Percentiles rank a stretch among this genome's conserved stretches.
Evolutionary conservation across 441 rosid genomes (phyloP).

Genomic region (Arabidopsis lyrata): DNA sequence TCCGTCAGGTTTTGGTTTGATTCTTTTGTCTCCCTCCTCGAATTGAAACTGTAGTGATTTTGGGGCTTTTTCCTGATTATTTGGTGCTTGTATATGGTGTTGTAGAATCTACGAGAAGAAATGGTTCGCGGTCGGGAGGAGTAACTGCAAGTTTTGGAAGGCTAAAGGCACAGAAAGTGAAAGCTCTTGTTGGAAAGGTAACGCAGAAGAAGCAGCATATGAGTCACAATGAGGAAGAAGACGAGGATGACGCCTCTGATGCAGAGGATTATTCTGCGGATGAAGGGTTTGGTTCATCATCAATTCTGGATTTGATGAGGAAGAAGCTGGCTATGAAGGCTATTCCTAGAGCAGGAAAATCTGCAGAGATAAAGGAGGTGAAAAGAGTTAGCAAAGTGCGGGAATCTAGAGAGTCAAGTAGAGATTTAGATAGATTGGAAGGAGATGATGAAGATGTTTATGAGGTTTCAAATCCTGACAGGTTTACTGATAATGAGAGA

Average conservation of each 20-base stretch:
- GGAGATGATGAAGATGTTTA: conserved; percentile 17
- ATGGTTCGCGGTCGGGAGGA: conserved; percentile 43
- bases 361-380: conserved; percentile 33
- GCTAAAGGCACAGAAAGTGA: conserved; percentile 69
- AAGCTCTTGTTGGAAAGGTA: conserved; percentile 59
- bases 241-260: conserved; percentile 22
- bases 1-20: conserved; percentile 27
- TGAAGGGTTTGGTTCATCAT: conserved; percentile 41
- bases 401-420: conserved; percentile 35
- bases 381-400: conserved; percentile 22
- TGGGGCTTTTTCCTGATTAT: conserved; percentile 3
- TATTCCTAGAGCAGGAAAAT: conserved; percentile 33
- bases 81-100: conserved; percentile 18
- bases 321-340: conserved; percentile 44
- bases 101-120: conserved; percentile 40
- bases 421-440: conserved; percentile 13
- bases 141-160: conserved; percentile 52
- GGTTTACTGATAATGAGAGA: conserved; percentile 40
- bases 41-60: neutral
- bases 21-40: neutral
- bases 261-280: conserved; percentile 6
- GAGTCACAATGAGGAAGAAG: conserved; percentile 39
- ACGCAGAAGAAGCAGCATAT: conserved; percentile 46
- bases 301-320: conserved; percentile 42
- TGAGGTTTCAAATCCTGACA: conserved; percentile 27